These are phyloP conservation scores for Diddensiella transvaalensis DNA, from an alignment of 805 yeast genomes.

Conservation along the genomic window DNA sequence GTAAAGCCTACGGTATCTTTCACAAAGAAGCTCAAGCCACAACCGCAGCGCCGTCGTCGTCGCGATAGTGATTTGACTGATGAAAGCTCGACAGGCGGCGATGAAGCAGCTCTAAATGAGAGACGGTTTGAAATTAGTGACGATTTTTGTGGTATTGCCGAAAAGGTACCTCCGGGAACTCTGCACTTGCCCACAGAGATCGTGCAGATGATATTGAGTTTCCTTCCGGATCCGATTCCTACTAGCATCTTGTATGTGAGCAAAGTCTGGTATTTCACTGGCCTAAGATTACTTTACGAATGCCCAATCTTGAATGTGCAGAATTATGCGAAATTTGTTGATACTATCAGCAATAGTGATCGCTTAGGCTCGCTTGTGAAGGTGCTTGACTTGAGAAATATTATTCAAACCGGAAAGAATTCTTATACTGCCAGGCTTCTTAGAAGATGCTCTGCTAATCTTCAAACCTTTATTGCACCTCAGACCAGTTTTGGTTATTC, in stretches of 20 bases:
- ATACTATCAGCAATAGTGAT: conserved; percentile 50
- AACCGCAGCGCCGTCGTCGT: background rate
- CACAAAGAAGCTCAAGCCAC: background rate
- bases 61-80: background rate
- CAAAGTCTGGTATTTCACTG: conserved; percentile 54
- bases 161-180: background rate
- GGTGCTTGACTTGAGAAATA: conserved; percentile 67
- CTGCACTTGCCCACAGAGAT: conserved; percentile 48
- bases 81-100: background rate
- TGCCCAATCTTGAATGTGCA: conserved; percentile 59
- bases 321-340: conserved; percentile 73
- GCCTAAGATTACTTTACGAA: conserved; percentile 62
- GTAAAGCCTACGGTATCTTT: too few species aligned
- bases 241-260: conserved; percentile 56
- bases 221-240: conserved; percentile 23
- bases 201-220: conserved; percentile 38
- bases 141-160: background rate
- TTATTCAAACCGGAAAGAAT: conserved; percentile 88
- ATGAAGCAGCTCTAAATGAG: background rate
- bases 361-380: conserved; percentile 57
- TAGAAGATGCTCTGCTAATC: conserved; percentile 64
- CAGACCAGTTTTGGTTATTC: conserved; percentile 93
- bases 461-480: conserved; percentile 79
- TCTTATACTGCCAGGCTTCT: conserved; percentile 81
- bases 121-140: background rate